Percentiles rank a stretch among this genome's conserved stretches.
These are phyloP conservation scores for Citrus maxima DNA, from an alignment of 345 rosid genomes.

Conservation along the genomic window DNA sequence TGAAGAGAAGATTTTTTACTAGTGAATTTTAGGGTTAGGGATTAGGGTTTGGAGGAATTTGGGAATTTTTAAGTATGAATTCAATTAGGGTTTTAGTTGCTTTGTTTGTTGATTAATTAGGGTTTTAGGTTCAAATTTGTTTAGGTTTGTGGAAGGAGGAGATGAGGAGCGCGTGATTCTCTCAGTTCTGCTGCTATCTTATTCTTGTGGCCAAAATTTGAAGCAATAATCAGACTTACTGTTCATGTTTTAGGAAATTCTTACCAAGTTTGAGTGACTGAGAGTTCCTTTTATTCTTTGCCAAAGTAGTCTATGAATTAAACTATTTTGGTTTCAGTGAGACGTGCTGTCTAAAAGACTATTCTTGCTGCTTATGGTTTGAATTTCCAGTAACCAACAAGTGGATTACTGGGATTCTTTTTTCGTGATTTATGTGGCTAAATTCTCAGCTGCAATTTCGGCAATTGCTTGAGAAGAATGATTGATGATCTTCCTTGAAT, in stretches of 20 bases:
- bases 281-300: not conserved
- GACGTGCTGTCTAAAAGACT: not conserved
- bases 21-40: conserved; percentile 35
- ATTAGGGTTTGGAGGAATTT: conserved; percentile 25
- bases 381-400: not conserved
- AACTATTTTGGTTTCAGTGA: conserved; percentile 11
- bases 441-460: conserved; percentile 9
- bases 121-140: conserved; percentile 26
- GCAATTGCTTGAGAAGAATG: not conserved
- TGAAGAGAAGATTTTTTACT: conserved; percentile 20
- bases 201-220: conserved; percentile 1
- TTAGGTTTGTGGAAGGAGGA: conserved; percentile 1
- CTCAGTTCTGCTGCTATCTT: conserved; percentile 10
- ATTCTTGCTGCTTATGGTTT: not conserved
- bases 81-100: conserved; percentile 31
- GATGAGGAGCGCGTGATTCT: conserved; percentile 13
- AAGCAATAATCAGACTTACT: not conserved
- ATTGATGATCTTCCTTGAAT: not conserved
- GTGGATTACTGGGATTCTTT: not conserved
- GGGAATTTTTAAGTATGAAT: conserved; percentile 22
- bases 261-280: not conserved
- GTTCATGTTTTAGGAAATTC: conserved; percentile 3
- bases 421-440: not conserved
- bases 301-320: not conserved
- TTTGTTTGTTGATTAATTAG: conserved; percentile 34